Base-by-base conservation (phyloP, 1,284 basidiomycete species). In the Kwoniella shivajii region DNA sequence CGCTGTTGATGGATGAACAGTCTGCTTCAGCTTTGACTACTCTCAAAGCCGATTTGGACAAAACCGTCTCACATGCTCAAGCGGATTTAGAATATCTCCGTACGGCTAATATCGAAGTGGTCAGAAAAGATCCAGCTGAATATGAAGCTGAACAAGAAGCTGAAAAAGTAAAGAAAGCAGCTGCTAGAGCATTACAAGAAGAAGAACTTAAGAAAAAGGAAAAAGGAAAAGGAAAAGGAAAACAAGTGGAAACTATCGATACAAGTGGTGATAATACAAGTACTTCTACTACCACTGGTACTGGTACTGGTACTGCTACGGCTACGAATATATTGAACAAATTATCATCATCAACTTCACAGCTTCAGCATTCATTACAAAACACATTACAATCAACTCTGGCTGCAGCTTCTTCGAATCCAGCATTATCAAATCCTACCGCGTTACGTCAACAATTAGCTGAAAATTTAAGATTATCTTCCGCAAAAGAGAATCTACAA, bases 1-100 rank as follows among this genome's bases (percentile, higher is more conserved):
- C n/a, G n/a, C n/a, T n/a, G n/a, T n/a, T n/a, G n/a, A n/a, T n/a
- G n/a, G n/a, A n/a, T n/a, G n/a, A n/a, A 29, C 50, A 93, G 91
- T 88, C 89, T 67, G 88, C 89, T 73, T 82, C 78, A 31, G 88
- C 85, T 1, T 72, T 93, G 22, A 82, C 88, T 61, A 81, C 81
- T 42, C 88, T 90, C 6, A 85, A 86, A 54, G 89, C 89, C 66
- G 91, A 93, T 74, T 68, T 92, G 34, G 81, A 84, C 31, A 84
- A 86, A 44, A 90, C 88, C 29, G 88, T 92, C 50, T 79, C 82
- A 4, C 89, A 92, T 71, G 90, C 90, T 31, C 90, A 93, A 80
- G 86, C 85, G 59, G 89, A 90, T 74, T 72, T 92, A 47, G 84
- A 80, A 50, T 73, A 69, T 30, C 74, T 73, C 13, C 73, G 61